phyloP scores from a whole-genome alignment of 176 grass and related monocot species.

The Rhynchospora tenuis region DNA sequence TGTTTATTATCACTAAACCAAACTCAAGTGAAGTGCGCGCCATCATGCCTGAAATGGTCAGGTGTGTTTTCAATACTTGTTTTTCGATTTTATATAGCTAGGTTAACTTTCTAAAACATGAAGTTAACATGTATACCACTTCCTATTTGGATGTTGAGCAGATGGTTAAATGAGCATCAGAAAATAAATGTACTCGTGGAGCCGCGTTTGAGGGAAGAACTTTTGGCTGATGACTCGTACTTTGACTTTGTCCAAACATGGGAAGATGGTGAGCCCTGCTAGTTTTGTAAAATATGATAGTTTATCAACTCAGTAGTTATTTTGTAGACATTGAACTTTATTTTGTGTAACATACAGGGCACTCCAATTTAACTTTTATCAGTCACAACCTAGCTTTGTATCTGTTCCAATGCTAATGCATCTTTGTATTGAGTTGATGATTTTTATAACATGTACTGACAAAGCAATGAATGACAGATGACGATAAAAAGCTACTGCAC shows the following conservation, averaged over 20 bases:
- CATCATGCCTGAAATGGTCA: constrained; percentile 70
- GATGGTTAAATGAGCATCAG: constrained; percentile 79
- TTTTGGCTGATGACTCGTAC: constrained; percentile 52
- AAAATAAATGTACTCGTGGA: constrained; percentile 84
- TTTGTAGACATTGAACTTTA: not conserved
- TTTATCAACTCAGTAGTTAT: constrained; percentile 13
- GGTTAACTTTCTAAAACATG: not conserved
- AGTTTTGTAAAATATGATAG: constrained; percentile 13
- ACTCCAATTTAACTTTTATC: not conserved
- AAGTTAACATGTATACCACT: constrained; percentile 13
- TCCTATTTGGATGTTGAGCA: constrained; percentile 31
- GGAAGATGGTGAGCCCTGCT: constrained; percentile 48
- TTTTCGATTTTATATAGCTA: constrained; percentile 1
- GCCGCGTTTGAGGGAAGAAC: constrained; percentile 67
- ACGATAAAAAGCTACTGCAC: constrained; percentile 82
- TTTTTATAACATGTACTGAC: constrained; percentile 2
- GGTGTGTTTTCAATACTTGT: constrained; percentile 44
- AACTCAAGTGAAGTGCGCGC: constrained; percentile 69
- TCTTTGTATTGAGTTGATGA: not conserved
- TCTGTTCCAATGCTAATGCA: not conserved
- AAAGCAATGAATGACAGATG: constrained; percentile 37
- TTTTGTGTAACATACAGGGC: not conserved
- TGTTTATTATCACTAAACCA: constrained; percentile 92
- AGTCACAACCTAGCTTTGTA: not conserved
- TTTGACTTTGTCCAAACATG: constrained; percentile 82